Percentiles rank a stretch among this genome's conserved stretches.
phyloP scores from a whole-genome alignment of 2,329 filamentous ascomycete species.

The Venturia oleaginea region DNA sequence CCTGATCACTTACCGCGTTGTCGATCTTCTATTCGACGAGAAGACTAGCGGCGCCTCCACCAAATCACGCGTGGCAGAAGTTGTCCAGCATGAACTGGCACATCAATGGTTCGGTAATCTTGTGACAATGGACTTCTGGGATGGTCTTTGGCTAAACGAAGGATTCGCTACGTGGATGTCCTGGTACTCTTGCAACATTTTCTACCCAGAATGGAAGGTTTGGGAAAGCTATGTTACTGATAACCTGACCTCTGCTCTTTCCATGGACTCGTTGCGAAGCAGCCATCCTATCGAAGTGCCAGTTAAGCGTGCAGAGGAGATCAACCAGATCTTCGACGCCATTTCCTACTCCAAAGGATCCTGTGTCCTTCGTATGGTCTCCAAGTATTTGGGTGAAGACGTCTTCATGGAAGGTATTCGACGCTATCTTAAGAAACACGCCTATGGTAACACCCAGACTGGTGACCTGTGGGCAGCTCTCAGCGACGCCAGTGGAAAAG shows the following conservation, averaged over 20 bases:
- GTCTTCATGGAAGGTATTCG: constrained; percentile 87
- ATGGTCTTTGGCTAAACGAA: constrained; percentile 92
- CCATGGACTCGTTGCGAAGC: constrained; percentile 82
- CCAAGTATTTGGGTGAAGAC: constrained; percentile 87
- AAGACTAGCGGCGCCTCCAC: constrained; percentile 80
- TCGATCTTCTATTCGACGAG: constrained; percentile 84
- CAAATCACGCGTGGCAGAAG: constrained; percentile 89
- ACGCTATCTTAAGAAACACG: constrained; percentile 87
- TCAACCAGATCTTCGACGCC: constrained; percentile 96
- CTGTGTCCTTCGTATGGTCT: constrained; percentile 93
- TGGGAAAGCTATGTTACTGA: constrained; percentile 95
- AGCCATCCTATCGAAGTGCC: constrained; percentile 95
- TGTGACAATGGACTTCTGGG: constrained; percentile 98
- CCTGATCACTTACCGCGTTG: constrained; percentile 86
- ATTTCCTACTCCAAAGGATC: constrained; percentile 98
- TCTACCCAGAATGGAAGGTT: constrained; percentile 97
- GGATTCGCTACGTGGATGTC: constrained; percentile 90
- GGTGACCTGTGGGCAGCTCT: constrained; percentile 84
- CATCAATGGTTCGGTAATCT: constrained; percentile 98
- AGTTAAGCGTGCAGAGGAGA: constrained; percentile 88
- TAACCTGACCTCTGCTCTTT: constrained; percentile 78
- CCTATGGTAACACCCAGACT: constrained; percentile 91
- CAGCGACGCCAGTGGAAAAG: constrained; percentile 81
- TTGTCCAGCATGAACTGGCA: constrained; percentile 92
- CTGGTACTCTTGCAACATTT: constrained; percentile 86